phyloP scores from a whole-genome alignment of 805 yeast genomes.

The Tetrapisispora nanseiensis region DNA sequence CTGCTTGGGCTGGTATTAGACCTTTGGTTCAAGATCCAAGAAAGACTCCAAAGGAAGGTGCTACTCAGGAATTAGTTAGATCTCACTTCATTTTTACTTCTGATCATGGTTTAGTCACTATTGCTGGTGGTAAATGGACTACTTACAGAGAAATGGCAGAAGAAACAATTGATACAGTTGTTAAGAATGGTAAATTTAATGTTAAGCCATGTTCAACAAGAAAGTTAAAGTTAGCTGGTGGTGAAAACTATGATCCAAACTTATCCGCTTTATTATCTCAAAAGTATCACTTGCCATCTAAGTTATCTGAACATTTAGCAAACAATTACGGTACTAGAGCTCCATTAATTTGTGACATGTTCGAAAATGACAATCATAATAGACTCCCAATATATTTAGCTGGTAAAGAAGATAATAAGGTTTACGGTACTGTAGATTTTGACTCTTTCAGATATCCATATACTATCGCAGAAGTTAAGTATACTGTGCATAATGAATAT shows the following conservation, averaged over 20 bases:
- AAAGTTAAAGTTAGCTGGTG: slow-evolving; percentile 60
- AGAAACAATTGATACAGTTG: slow-evolving; percentile 73
- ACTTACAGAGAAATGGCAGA: slow-evolving; percentile 97
- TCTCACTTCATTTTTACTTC: slow-evolving; percentile 72
- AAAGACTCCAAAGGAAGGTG: slow-evolving; percentile 33
- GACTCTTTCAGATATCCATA: slow-evolving; percentile 64
- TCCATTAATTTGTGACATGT: slow-evolving; percentile 57
- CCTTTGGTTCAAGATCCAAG: slow-evolving; percentile 85
- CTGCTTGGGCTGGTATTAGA: slow-evolving; percentile 96
- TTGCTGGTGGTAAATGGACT: slow-evolving; percentile 98
- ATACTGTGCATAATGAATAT: slow-evolving; percentile 74
- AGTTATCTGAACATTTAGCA: slow-evolving; percentile 72
- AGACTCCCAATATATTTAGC: slow-evolving; percentile 61
- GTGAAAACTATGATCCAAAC: slow-evolving; percentile 66
- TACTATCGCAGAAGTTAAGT: slow-evolving; percentile 82
- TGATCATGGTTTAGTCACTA: slow-evolving; percentile 69
- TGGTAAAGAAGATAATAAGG: slow-evolving; percentile 22
- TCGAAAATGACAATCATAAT: slow-evolving; percentile 41
- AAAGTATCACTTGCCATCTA: slow-evolving; percentile 59
- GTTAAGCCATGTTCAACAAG: slow-evolving; percentile 35
- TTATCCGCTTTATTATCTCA: slow-evolving; percentile 73
- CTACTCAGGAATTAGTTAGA: slow-evolving; percentile 86
- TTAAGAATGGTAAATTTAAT: slow-evolving; percentile 37
- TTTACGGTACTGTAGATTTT: slow-evolving; percentile 14
- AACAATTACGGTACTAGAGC: slow-evolving; percentile 87